Conservation (phyloP, 2,329 filamentous ascomycete genomes). For the Cryphonectria nitschkei region DNA sequence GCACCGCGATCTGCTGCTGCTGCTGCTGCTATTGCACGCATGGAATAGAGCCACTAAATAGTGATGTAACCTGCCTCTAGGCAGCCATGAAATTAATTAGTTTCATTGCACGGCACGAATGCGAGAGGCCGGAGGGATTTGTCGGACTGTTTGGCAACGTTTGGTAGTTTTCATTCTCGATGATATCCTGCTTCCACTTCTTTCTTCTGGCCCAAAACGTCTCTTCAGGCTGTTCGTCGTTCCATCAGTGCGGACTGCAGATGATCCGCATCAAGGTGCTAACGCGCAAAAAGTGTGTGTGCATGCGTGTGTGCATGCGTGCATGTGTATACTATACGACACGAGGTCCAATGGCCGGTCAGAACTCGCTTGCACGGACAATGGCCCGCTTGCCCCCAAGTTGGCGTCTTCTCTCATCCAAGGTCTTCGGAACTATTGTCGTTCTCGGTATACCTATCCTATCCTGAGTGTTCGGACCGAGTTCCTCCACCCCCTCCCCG, state of each 20-base stretch:
- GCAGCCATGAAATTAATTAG: not conserved
- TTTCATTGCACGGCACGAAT: not conserved
- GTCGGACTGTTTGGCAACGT: not conserved
- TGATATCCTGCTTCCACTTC: not conserved
- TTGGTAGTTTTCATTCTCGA: not conserved
- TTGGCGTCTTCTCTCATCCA: not conserved
- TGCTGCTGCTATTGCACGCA: not conserved
- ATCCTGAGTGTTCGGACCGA: not conserved
- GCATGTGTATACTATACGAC: constrained; percentile 3
- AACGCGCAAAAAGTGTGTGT: not conserved
- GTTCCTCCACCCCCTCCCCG: not conserved
- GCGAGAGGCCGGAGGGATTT: not conserved
- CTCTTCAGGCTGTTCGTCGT: not conserved
- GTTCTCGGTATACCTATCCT: not conserved
- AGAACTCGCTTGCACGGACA: not conserved
- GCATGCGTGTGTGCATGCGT: not conserved
- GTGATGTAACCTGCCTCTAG: not conserved
- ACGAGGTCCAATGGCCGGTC: not conserved
- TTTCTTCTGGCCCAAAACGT: not conserved
- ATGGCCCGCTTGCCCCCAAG: not conserved
- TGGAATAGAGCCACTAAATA: not conserved
- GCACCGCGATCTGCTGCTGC: not conserved
- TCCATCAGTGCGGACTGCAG: not conserved
- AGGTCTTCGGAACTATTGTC: not conserved
- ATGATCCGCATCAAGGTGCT: not conserved